Evolutionary conservation across 768 basidiomycete species (phyloP).

Genomic region (Roridomyces roridus): DNA sequence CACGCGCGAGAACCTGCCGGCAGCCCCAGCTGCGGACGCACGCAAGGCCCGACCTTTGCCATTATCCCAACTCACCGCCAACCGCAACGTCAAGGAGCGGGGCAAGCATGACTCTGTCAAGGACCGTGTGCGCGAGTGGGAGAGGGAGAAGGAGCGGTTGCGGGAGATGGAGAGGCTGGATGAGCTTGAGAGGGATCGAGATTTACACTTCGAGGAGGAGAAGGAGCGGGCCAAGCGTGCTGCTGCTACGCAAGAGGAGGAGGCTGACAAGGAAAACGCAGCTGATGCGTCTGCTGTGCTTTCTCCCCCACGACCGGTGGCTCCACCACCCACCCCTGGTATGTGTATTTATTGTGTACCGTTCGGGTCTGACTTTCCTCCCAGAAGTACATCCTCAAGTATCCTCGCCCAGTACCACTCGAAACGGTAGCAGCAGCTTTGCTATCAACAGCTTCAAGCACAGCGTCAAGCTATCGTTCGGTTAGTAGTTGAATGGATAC

Average conservation of each 20-base stretch:
- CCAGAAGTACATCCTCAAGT: constrained; percentile 11
- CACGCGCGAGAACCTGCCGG: constrained; percentile 32
- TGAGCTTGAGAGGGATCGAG: constrained; percentile 60
- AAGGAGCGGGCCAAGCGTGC: constrained; percentile 34
- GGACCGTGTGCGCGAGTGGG: constrained; percentile 78
- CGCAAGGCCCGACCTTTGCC: constrained; percentile 41
- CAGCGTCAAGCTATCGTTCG: constrained; percentile 76
- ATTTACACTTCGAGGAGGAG: constrained; percentile 47
- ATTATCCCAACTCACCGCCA: constrained; percentile 47
- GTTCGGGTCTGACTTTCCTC: background rate
- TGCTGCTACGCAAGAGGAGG: constrained; percentile 28
- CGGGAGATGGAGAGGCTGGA: constrained; percentile 71
- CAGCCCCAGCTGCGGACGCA: constrained; percentile 27
- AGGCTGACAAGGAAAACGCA: constrained; percentile 35
- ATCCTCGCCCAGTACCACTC: background rate
- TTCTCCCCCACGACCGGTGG: constrained; percentile 14
- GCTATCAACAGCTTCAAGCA: constrained; percentile 64
- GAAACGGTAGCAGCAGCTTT: constrained; percentile 40
- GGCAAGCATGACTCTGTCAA: constrained; percentile 54
- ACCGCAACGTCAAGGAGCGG: constrained; percentile 29
- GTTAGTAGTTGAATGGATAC: too few relatives aligned
- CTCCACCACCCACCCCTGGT: constrained; percentile 24
- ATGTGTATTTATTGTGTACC: background rate
- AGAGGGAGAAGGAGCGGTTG: constrained; percentile 70
- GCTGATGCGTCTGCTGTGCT: constrained; percentile 23